Conservation (phyloP, 225 moss, liverwort and hornwort genomes). For the Takakia lepidozioides region DNA sequence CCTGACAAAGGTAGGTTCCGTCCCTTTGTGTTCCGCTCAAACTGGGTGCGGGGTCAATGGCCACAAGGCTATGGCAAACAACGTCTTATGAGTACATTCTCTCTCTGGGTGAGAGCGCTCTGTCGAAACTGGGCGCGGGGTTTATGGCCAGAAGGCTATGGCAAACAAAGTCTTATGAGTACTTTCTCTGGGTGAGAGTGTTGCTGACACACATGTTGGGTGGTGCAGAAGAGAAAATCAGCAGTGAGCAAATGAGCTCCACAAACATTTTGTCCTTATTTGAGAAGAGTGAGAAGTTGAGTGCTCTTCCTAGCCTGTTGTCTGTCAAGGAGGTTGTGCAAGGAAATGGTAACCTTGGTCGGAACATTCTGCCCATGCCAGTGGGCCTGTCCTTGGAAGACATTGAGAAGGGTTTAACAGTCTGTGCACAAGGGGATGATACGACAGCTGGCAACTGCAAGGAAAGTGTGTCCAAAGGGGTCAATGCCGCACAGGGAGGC, state of each 20-base stretch:
- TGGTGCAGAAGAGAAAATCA: constrained; percentile 49
- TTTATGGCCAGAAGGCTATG: no score
- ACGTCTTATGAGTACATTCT: no score
- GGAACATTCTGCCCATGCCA: constrained; percentile 74
- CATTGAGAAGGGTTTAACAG: constrained; percentile 72
- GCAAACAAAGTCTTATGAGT: no score
- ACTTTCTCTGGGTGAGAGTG: no score
- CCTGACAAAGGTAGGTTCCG: no score
- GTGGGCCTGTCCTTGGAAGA: constrained; percentile 88
- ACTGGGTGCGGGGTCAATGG: no score
- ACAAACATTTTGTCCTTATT: constrained; percentile 62
- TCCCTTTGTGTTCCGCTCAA: no score
- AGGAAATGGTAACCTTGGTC: constrained; percentile 43
- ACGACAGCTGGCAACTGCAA: constrained; percentile 17
- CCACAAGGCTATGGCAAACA: no score
- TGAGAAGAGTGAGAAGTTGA: constrained; percentile 30
- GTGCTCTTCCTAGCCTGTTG: constrained; percentile 6
- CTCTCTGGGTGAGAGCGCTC: no score
- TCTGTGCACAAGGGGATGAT: constrained; percentile 26
- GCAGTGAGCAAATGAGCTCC: constrained; percentile 20
- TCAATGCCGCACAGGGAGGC: constrained; percentile 26
- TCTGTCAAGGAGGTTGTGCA: constrained; percentile 25
- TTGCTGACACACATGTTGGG: no score
- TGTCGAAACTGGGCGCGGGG: no score
- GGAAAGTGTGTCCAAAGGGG: no score